Conservation (phyloP, 2,329 filamentous ascomycete species). For the Scedosporium minutisporum region DNA sequence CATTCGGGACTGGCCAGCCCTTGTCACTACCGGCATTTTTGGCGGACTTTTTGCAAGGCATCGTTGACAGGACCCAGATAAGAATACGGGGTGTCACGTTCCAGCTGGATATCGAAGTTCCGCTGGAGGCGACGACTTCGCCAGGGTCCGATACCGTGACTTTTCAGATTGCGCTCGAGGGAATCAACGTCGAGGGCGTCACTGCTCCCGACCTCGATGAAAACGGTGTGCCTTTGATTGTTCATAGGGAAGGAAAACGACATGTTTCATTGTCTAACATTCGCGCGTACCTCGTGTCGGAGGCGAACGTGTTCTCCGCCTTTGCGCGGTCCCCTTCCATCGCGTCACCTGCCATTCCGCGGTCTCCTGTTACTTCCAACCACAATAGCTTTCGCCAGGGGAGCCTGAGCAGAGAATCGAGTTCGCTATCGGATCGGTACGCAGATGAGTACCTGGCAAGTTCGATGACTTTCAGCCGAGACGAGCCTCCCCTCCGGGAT, state of each 20-base stretch:
- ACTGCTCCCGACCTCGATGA: constrained; percentile 30
- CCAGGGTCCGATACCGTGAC: constrained; percentile 45
- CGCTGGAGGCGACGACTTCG: constrained; percentile 32
- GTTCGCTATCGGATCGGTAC: not conserved
- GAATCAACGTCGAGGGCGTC: constrained; percentile 58
- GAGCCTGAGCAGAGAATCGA: not conserved
- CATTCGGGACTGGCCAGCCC: constrained; percentile 59
- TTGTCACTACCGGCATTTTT: constrained; percentile 62
- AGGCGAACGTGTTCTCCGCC: constrained; percentile 55
- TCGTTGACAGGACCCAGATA: constrained; percentile 62
- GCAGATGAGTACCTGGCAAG: constrained; percentile 20
- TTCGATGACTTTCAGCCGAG: constrained; percentile 22
- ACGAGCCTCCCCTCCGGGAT: constrained; percentile 29
- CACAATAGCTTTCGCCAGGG: not conserved
- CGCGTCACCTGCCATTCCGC: constrained; percentile 44
- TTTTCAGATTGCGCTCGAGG: constrained; percentile 55
- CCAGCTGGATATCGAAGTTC: constrained; percentile 52
- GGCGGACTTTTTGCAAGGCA: constrained; percentile 61
- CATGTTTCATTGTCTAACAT: constrained; percentile 55
- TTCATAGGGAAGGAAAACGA: constrained; percentile 54
- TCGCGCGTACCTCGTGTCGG: constrained; percentile 55
- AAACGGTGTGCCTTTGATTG: constrained; percentile 23
- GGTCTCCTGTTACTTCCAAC: constrained; percentile 25
- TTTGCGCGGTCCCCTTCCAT: constrained; percentile 32
- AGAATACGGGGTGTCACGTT: constrained; percentile 56